Base-by-base conservation (phyloP, 805 yeast genomes). In the Suhomyces canberraensis region DNA sequence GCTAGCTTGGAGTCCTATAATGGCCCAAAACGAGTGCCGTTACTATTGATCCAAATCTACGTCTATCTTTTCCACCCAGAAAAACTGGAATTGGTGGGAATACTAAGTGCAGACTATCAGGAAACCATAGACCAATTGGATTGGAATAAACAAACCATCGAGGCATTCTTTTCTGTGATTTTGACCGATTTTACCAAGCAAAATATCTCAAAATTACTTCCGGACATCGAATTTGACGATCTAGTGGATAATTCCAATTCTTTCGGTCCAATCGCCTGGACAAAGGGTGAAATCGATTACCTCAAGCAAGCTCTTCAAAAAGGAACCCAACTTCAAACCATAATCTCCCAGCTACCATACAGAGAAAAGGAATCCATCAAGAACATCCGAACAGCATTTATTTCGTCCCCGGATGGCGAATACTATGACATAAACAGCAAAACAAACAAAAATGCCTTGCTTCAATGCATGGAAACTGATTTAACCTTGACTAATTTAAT, bases 231-330 rank as follows among this genome's bases (percentile, higher is more conserved):
- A n/a, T n/a, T n/a, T n/a, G n/a, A n/a, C n/a, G n/a, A n/a, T n/a
- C n/a, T n/a, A n/a, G n/a, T n/a, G n/a, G n/a, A n/a, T n/a, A n/a
- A n/a, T n/a, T 5, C 22, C 27, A 25, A 16, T 4, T 16, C 16
- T 1, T 34, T 30, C 3, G 20, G 8, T 13, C 27, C 28, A 8
- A 13, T 28, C 11, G 24, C 32, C 26, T 38, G 41, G 41, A 38
- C 41, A 9, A 20, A 19, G 17, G 28, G 31, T 1, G 41, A 38
- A 14, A 31, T 38, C 21, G 15, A 16, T 8, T 20, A 34, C 16
- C 17, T 38, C 15, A 17, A 34, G 20, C 8, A 18, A 8, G 4
- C 9, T 17, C 11, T 11, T 13, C 14, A 22, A 25, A 21, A 35
- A 6, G 27, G 16, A 14, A 11, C 20, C 3, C 13, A 21, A 24